phyloP scores from a whole-genome alignment of 345 rosid genomes.

The Eucalyptus rudis region DNA sequence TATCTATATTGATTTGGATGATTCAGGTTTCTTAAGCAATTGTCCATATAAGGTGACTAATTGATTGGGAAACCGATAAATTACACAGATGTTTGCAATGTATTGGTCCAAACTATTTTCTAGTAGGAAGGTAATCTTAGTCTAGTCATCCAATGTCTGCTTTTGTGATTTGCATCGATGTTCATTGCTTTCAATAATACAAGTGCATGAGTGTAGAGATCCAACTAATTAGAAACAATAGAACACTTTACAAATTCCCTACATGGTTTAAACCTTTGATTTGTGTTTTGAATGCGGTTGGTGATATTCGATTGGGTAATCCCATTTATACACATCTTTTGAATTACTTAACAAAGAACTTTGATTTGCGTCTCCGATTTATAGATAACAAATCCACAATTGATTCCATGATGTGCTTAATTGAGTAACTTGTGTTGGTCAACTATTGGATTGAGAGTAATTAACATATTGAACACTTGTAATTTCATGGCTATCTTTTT shows the following conservation, averaged over 20 bases:
- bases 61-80: background rate
- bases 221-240: background rate
- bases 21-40: background rate
- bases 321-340: background rate
- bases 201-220: background rate
- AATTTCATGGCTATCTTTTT: background rate
- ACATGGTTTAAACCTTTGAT: background rate
- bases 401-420: background rate
- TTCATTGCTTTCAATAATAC: background rate
- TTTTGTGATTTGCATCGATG: fast-evolving
- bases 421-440: background rate
- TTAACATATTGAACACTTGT: background rate
- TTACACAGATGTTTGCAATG: background rate
- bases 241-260: background rate
- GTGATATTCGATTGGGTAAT: background rate
- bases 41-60: background rate
- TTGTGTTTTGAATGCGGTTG: background rate
- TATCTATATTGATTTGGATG: background rate
- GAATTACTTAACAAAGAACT: background rate
- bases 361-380: background rate
- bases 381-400: background rate
- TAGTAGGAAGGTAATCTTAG: background rate
- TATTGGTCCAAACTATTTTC: background rate
- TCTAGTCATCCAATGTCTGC: background rate
- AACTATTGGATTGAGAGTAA: background rate